Conservation (phyloP, 169 alveolate genomes). For the Neospora caninum region DNA sequence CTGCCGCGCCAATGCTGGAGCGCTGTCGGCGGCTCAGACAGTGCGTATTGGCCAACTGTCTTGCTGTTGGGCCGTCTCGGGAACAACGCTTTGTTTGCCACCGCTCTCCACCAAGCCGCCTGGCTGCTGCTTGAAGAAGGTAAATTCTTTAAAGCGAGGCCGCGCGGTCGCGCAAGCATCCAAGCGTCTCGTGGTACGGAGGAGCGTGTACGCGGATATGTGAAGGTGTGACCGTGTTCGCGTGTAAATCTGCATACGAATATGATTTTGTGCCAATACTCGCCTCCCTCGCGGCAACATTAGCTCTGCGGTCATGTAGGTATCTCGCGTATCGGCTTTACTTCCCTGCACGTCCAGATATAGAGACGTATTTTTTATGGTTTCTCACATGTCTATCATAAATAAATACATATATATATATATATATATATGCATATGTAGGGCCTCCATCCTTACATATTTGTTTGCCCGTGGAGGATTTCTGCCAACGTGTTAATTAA, state of each 20-base stretch:
- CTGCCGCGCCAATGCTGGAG: not conserved
- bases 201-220: too few species aligned
- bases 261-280: too few species aligned
- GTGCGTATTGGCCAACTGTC: slow-evolving; percentile 67
- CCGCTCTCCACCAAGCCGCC: slow-evolving; percentile 71
- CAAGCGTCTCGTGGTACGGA: too few species aligned
- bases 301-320: too few species aligned
- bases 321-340: too few species aligned
- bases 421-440: not conserved
- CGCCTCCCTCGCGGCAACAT: too few species aligned
- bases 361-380: not conserved
- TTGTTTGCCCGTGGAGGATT: too few species aligned
- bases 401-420: not conserved
- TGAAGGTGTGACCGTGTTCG: too few species aligned
- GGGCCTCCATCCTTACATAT: not conserved
- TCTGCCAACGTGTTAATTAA: too few species aligned
- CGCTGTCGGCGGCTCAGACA: slow-evolving; percentile 43
- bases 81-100: slow-evolving; percentile 71
- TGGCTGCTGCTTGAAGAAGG: slow-evolving; percentile 34
- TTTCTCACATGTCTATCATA: not conserved
- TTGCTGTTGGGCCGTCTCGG: slow-evolving; percentile 75
- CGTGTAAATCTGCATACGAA: too few species aligned
- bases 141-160: not conserved
- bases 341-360: not conserved
- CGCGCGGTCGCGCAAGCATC: too few species aligned